Evolutionary conservation across 139 green algal species (phyloP), one percentile per base, ranked within the genome.

Genomic region (Cymbomonas tetramitiformis): DNA sequence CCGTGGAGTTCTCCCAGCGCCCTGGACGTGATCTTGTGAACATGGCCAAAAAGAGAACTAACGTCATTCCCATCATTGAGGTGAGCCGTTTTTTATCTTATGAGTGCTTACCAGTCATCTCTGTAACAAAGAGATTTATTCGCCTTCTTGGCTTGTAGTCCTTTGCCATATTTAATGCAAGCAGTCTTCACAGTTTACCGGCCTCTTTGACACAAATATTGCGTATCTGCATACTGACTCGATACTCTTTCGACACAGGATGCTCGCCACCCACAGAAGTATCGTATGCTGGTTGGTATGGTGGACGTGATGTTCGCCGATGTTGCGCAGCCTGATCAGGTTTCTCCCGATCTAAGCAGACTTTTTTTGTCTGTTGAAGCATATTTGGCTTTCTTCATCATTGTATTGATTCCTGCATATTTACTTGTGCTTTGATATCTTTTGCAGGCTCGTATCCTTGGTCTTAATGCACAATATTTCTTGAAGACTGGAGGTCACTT

Each of bases 11-110:
- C 67, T 94, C 83, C 2, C 92, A 98, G 73, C 78, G 92, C 56
- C 79, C 65, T 53, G 92, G 92, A 3, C 78, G 92, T 57, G 92
- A 99, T 69, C 72, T 99, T 25, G 86, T 98, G 18, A 98, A 98
- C 86, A 99, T 99, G 92, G 92, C 91, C 32, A 99, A 99, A 84
- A 94, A 98, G 81, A 78, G 92, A 29, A 92, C 92, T 26, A 99
- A 99, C 77, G 72, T 99, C 12, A 88, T 99, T 57, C 92, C 92
- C 51, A 99, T 99, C 75, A 98, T 99, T 57, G 92, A 99, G n/a
- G n/a, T n/a, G n/a, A n/a, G n/a, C n/a, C n/a, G n/a, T n/a, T n/a
- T n/a, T n/a, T n/a, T n/a, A n/a, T n/a, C n/a, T n/a, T n/a, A n/a
- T n/a, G n/a, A n/a, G n/a, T n/a, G n/a, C n/a, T n/a, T n/a, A n/a